Percentiles rank a stretch among this genome's conserved stretches.
phyloP scores from a whole-genome alignment of 2,329 filamentous ascomycete genomes.

The Fusarium acutatum region DNA sequence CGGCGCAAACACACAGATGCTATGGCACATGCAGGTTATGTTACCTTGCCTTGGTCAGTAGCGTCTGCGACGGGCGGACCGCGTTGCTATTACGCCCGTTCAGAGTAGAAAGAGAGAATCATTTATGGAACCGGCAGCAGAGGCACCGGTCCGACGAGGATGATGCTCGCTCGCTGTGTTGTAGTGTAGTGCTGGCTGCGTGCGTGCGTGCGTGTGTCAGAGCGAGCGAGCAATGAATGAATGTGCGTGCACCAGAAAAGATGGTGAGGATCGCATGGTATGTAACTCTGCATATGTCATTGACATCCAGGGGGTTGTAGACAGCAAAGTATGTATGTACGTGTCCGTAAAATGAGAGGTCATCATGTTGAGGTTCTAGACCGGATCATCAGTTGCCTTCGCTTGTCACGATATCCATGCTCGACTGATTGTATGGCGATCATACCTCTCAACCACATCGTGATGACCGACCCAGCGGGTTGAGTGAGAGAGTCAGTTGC shows the following conservation, averaged over 20 bases:
- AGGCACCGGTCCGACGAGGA: slow-evolving; percentile 2
- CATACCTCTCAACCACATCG: slow-evolving; percentile 4
- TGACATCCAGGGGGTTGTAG: not conserved
- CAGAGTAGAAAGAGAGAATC: not conserved
- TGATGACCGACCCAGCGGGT: not conserved
- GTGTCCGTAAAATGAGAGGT: slow-evolving; percentile 15
- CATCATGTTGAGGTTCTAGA: slow-evolving; percentile 21
- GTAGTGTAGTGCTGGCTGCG: not conserved
- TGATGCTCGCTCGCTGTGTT: not conserved
- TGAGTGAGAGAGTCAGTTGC: not conserved
- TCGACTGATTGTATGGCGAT: slow-evolving; percentile 13
- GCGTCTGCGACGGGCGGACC: slow-evolving; percentile 26
- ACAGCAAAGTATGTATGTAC: not conserved
- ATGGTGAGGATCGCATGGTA: slow-evolving; percentile 3
- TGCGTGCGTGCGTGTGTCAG: not conserved
- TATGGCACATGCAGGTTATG: slow-evolving; percentile 5
- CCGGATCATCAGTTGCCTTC: slow-evolving; percentile 17
- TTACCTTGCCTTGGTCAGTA: slow-evolving; percentile 15
- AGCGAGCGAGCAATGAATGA: not conserved
- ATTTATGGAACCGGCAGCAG: not conserved
- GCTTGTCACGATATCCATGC: slow-evolving; percentile 13
- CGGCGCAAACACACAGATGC: slow-evolving; percentile 22
- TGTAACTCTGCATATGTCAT: slow-evolving; percentile 2
- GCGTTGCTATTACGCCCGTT: slow-evolving; percentile 18
- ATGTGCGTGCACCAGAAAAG: not conserved